Evolutionary conservation across 768 basidiomycete genomes (phyloP).

Genomic region (Russula ochroleuca): DNA sequence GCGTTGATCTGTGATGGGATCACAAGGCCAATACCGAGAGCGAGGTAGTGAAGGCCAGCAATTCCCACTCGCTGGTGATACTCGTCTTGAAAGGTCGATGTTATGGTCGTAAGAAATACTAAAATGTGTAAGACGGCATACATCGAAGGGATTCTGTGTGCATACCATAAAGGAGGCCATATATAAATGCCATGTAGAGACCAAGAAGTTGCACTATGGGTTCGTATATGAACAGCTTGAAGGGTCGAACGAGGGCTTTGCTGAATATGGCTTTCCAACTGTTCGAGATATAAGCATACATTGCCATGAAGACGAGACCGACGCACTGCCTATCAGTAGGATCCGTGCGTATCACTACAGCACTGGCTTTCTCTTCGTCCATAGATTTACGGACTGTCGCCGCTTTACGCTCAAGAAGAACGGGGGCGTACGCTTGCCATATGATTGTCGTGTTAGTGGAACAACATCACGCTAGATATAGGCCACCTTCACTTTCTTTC

Average conservation of each 20-base stretch:
- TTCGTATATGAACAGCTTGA: constrained; percentile 55
- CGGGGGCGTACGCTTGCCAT: constrained; percentile 32
- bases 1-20: constrained; percentile 52
- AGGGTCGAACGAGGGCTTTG: constrained; percentile 61
- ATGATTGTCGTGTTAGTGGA: not conserved
- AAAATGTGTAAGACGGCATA: not conserved
- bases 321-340: constrained; percentile 43
- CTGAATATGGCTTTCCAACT: constrained; percentile 53
- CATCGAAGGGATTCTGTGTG: not conserved
- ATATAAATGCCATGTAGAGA: constrained; percentile 65
- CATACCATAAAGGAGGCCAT: constrained; percentile 38
- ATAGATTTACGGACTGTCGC: constrained; percentile 40
- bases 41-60: constrained; percentile 64
- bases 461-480: not conserved
- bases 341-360: constrained; percentile 43
- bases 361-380: constrained; percentile 45
- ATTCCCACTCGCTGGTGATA: constrained; percentile 58
- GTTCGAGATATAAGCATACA: not conserved
- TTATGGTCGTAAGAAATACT: constrained; percentile 70
- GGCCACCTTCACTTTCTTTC: constrained; percentile 52
- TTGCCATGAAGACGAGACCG: not conserved
- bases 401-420: constrained; percentile 48
- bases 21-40: constrained; percentile 58
- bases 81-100: constrained; percentile 49
- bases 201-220: constrained; percentile 66